Conservation (phyloP, 2,329 filamentous ascomycete genomes). For the Alternaria atra region DNA sequence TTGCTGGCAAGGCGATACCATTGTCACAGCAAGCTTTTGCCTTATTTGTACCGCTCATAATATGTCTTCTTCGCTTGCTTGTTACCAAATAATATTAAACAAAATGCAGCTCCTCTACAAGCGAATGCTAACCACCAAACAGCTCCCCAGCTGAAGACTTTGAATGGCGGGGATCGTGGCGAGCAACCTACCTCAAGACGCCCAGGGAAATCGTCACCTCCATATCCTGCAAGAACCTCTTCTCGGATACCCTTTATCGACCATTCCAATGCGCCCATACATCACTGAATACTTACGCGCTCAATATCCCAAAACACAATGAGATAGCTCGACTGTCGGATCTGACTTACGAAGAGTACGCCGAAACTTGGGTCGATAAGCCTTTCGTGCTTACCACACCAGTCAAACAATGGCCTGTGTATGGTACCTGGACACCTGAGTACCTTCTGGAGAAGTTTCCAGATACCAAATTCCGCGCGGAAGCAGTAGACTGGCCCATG, state of each 20-base stretch:
- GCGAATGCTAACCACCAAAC: slow-evolving; percentile 9
- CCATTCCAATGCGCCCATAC: slow-evolving; percentile 90
- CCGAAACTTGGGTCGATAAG: slow-evolving; percentile 75
- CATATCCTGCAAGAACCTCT: slow-evolving; percentile 79
- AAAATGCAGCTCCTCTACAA: neutral
- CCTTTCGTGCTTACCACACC: slow-evolving; percentile 89
- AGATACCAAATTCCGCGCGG: slow-evolving; percentile 79
- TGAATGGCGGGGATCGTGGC: slow-evolving; percentile 85
- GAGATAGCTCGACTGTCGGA: slow-evolving; percentile 74
- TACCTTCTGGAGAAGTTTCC: slow-evolving; percentile 70
- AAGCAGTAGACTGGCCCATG: slow-evolving; percentile 92
- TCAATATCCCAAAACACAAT: slow-evolving; percentile 76
- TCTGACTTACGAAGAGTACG: slow-evolving; percentile 77
- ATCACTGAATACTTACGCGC: slow-evolving; percentile 70
- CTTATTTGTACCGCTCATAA: neutral
- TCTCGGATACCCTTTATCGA: slow-evolving; percentile 88
- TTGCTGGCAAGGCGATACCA: neutral
- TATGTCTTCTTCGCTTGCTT: neutral
- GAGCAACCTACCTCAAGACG: slow-evolving; percentile 75
- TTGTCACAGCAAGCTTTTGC: neutral
- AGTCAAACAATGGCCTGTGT: slow-evolving; percentile 83
- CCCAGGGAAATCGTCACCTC: slow-evolving; percentile 61
- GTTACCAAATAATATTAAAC: neutral
- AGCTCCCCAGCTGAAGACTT: slow-evolving; percentile 60
- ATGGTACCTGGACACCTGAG: slow-evolving; percentile 76